Base-by-base conservation (phyloP, 805 yeast species). In the Candida ovalis region DNA sequence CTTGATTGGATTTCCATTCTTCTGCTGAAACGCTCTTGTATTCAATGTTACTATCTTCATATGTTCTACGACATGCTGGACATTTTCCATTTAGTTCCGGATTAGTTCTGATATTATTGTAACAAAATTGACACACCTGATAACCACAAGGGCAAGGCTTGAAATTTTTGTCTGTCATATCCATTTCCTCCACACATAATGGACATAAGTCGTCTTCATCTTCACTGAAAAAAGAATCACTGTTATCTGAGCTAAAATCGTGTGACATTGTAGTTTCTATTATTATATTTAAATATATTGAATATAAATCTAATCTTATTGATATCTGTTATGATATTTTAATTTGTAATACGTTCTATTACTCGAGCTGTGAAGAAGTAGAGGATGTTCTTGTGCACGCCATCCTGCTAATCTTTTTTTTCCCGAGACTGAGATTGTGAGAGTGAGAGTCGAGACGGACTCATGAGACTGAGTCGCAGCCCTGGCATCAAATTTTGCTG, bases 91-190 rank as follows among this genome's bases (percentile, higher is more conserved):
- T 91, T 53, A 92, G 73, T 65, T 94, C 97, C 1, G 97, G 97
- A 59, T 92, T 92, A 55, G 89, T 94, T 55, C 97, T 80, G 60
- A 94, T 94, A 66, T 91, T 92, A 71, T 94, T 94, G 75, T 92
- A 94, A 68, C 99, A 94, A 65, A 94, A 94, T 75, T 92, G 98
- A 68, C 99, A 94, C 49, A 94, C 88, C 67, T 95, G 97, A 63
- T 94, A 94, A 18, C 99, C 99, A 72, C 99, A 94, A 1, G 98
- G 98, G 74, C 99, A 94, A n/a, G 99, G 99, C 67, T 86, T 89
- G 76, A 94, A 94, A 71, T 90, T 88, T 63, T 87, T 89, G 69
- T 94, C 99, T 17, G 96, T 86, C 42, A 92, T 82, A 68, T 94
- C 99, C 90, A 94, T 84, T 66, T 94, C 97, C 70, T 94, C 99